Conservation (phyloP, 2,329 filamentous ascomycete species). For the Alternaria consortialis region DNA sequence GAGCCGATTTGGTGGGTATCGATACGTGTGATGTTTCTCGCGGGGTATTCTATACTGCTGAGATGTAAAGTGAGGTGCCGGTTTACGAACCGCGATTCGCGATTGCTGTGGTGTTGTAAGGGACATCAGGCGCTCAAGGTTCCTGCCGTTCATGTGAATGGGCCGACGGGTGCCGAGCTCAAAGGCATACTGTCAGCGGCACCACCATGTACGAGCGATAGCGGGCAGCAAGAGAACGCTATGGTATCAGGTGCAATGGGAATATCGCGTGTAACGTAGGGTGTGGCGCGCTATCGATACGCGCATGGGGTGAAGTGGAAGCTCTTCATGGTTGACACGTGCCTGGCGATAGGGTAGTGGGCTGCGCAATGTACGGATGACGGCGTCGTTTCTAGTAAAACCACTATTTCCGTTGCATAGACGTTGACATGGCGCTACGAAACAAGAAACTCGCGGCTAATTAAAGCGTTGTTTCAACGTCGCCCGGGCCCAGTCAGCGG, state of each 20-base stretch:
- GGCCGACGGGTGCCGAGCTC: slow-evolving; percentile 13
- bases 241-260: not conserved
- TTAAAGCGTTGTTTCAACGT: slow-evolving; percentile 17
- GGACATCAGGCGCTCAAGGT: not conserved
- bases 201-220: not conserved
- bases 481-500: slow-evolving; percentile 11
- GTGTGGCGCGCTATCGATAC: not conserved
- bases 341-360: not conserved
- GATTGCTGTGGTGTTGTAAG: slow-evolving; percentile 4
- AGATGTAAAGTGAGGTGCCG: not conserved
- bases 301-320: not conserved
- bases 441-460: slow-evolving; percentile 5
- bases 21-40: not conserved
- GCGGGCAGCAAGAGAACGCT: not conserved
- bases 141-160: slow-evolving; percentile 11
- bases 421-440: not conserved
- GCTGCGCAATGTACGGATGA: not conserved
- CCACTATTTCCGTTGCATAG: not conserved
- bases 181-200: not conserved
- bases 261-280: not conserved
- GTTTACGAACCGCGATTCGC: not conserved
- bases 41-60: not conserved
- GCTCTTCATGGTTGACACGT: slow-evolving; percentile 1
- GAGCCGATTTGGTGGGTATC: not conserved
- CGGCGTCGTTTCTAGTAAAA: not conserved